Percentiles rank a stretch among this genome's conserved stretches.
Conservation (phyloP, 192 early-diverging fungal genomes). For the Backusella psychrophila region DNA sequence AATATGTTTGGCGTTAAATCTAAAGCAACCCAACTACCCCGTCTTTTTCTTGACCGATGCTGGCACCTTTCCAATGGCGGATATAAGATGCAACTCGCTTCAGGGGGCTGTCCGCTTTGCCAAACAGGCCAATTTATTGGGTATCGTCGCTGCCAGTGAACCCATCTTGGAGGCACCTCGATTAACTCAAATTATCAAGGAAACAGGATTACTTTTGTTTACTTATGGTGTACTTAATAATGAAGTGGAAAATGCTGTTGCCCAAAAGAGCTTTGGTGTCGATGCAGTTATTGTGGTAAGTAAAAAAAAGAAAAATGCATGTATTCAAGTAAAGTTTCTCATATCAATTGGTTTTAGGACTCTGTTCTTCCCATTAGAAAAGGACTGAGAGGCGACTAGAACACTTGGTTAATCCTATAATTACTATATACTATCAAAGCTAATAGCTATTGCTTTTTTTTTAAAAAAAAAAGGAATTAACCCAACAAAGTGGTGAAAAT, state of each 20-base stretch:
- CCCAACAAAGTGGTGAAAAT: not conserved
- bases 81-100: slow-evolving; percentile 79
- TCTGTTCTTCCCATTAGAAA: slow-evolving; percentile 6
- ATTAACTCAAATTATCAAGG: slow-evolving; percentile 67
- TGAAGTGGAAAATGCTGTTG: slow-evolving; percentile 58
- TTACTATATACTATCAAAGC: not conserved
- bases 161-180: slow-evolving; percentile 77
- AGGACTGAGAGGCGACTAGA: not conserved
- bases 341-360: not conserved
- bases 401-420: not conserved
- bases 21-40: slow-evolving; percentile 86
- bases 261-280: slow-evolving; percentile 74
- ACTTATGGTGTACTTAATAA: slow-evolving; percentile 85
- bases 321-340: not conserved
- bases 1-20: slow-evolving; percentile 73
- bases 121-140: slow-evolving; percentile 64
- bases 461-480: not conserved
- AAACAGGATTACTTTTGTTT: slow-evolving; percentile 66
- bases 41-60: slow-evolving; percentile 89
- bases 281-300: slow-evolving; percentile 83
- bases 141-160: slow-evolving; percentile 73
- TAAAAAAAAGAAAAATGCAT: not conserved
- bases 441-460: not conserved
- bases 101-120: slow-evolving; percentile 77
- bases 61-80: slow-evolving; percentile 69